Evolutionary conservation across 441 rosid species (phyloP).

Genomic region (Theobroma grandiflorum): DNA sequence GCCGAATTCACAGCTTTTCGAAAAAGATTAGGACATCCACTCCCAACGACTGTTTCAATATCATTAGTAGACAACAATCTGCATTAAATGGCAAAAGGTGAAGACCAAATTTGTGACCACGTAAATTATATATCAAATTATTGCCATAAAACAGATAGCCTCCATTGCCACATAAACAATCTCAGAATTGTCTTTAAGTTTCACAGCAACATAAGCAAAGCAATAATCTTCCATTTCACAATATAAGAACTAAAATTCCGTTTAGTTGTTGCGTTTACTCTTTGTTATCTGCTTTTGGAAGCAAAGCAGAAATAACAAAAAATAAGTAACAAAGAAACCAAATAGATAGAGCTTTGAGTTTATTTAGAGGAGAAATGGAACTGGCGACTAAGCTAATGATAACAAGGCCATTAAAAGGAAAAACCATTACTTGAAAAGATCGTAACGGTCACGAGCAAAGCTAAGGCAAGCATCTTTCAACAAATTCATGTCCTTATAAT

Average conservation of each 20-base stretch:
- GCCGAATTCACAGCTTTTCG: constrained; percentile 84
- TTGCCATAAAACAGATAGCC: neutral
- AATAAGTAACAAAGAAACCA: neutral
- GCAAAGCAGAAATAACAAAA: neutral
- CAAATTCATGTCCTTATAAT: constrained; percentile 65
- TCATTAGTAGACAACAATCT: constrained; percentile 70
- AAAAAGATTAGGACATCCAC: constrained; percentile 87
- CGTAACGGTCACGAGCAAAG: constrained; percentile 94
- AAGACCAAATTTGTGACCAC: neutral
- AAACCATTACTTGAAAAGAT: constrained; percentile 66
- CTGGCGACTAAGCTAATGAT: neutral
- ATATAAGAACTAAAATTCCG: neutral
- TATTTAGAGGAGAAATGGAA: neutral
- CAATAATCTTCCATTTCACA: constrained; percentile 1
- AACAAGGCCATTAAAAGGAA: neutral
- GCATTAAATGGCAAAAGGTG: constrained; percentile 35
- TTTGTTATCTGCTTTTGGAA: neutral
- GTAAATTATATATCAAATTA: neutral
- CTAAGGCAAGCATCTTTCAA: constrained; percentile 85
- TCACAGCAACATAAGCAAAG: neutral
- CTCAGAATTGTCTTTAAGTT: constrained; percentile 8
- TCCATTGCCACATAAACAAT: neutral
- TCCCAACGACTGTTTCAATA: constrained; percentile 69
- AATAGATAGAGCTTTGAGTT: neutral
- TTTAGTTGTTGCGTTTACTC: neutral